Evolutionary conservation across 768 basidiomycete species (phyloP), one percentile per base, ranked within the genome.

Genomic region (Termitomyces sp.): DNA sequence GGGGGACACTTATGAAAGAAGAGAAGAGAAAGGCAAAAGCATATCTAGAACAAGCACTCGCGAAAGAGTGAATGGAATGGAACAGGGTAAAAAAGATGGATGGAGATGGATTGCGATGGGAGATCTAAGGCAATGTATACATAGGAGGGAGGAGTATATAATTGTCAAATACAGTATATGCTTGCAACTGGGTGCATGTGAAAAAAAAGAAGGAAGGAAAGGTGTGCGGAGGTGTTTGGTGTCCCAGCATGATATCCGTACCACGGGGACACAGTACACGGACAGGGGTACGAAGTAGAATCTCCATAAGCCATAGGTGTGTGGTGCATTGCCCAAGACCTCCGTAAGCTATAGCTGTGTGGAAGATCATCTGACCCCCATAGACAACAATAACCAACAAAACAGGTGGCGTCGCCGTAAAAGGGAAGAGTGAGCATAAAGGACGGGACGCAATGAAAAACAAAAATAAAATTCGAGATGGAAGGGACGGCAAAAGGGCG

Each of bases 51-150:
- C 8, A 28, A n/a, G 18, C n/a, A 42, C 18, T 38, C 2, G 24
- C 18, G 36, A 53, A 30, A 28, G 26, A 40, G 24, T 18, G 16
- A 51, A 52, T 40, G 35, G 38, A 49, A 49, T 49, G 48, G 47
- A 48, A 7, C 38, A 30, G 52, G 38, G 36, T 38, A 53, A n/a
- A 28, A 28, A 42, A 45, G 53, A 54, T 46, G 40, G 52, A 53
- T 44, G 53, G 53, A 45, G 56, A 53, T 57, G 48, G 45, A 57
- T 51, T 32, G 20, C 13, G 42, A 44, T 28, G 42, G 32, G 51
- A 40, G 38, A 40, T 18, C 9, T 52, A 5, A 18, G 18, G 12
- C 24, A 12, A 26, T 52, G 40, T 26, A 36, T 26, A 42, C 8
- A 38, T 35, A 52, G 35, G 36, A 26, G 50, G 16, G 36, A 36